A percentile compares a stretch with the other conserved stretches of the same genome.
These are phyloP conservation scores for Papiliotrema laurentii DNA, from an alignment of 1,284 basidiomycete species.

Conservation along the genomic window DNA sequence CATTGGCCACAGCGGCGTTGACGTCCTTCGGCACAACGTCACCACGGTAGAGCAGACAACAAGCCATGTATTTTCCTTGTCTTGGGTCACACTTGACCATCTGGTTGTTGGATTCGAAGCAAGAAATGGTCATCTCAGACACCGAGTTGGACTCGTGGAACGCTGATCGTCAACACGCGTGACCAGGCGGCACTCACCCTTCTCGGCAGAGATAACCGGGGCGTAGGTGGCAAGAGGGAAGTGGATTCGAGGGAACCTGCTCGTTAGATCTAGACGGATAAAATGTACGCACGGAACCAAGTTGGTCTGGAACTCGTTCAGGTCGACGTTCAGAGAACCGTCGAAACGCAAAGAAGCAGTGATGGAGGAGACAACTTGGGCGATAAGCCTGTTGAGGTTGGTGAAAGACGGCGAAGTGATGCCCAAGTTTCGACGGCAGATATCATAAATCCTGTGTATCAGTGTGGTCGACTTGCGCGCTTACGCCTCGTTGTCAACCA, in stretches of 20 bases:
- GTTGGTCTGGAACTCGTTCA: conserved; percentile 99
- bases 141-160: conserved; percentile 97
- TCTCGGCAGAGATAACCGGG: conserved; percentile 77
- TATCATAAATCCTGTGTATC: conserved; percentile 76
- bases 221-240: conserved; percentile 97
- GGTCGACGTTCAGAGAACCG: conserved; percentile 94
- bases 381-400: conserved; percentile 95
- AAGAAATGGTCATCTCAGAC: conserved; percentile 96
- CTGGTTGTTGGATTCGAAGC: conserved; percentile 96
- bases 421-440: conserved; percentile 93
- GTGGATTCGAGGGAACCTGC: conserved; percentile 91
- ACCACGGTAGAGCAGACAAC: conserved; percentile 84
- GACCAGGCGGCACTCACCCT: conserved; percentile 26
- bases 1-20: conserved; percentile 84
- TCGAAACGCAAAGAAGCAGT: conserved; percentile 97
- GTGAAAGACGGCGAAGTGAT: conserved; percentile 83
- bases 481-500: conserved; percentile 92
- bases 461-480: conserved; percentile 32
- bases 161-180: conserved; percentile 55
- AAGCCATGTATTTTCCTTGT: conserved; percentile 97
- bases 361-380: conserved; percentile 95
- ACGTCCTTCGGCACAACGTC: conserved; percentile 98
- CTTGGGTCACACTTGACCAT: conserved; percentile 97
- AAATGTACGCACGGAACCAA: conserved; percentile 75
- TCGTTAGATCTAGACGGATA: not conserved